These are phyloP conservation scores for Lipomyces kockii DNA, from an alignment of 805 yeast genomes.

Conservation along the genomic window DNA sequence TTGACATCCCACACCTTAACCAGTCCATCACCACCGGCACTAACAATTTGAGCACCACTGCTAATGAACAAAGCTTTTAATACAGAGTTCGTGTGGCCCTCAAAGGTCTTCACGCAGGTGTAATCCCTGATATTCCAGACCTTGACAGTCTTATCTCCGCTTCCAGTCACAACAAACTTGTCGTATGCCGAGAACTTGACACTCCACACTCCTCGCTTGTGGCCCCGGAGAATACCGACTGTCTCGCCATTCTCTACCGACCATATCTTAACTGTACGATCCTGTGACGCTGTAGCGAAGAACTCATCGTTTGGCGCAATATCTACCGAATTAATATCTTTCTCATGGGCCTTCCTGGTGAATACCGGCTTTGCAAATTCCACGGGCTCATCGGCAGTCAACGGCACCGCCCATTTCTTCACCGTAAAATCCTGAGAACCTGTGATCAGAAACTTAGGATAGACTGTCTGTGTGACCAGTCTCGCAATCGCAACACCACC, in stretches of 20 bases:
- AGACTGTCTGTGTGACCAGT: slow-evolving; percentile 43
- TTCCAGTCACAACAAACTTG: slow-evolving; percentile 75
- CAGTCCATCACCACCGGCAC: slow-evolving; percentile 93
- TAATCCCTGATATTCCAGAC: slow-evolving; percentile 86
- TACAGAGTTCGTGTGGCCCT: slow-evolving; percentile 92
- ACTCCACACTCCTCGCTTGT: slow-evolving; percentile 94
- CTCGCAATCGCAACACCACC: slow-evolving; percentile 80
- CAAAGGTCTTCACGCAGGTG: slow-evolving; percentile 78
- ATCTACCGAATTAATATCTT: slow-evolving; percentile 89
- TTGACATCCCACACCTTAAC: slow-evolving; percentile 86
- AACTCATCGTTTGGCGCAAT: slow-evolving; percentile 86
- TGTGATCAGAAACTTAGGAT: slow-evolving; percentile 75
- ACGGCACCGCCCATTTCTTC: slow-evolving; percentile 80
- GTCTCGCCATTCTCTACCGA: slow-evolving; percentile 83
- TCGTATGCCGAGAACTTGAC: slow-evolving; percentile 81
- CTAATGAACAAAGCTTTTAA: slow-evolving; percentile 77
- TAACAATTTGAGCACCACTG: slow-evolving; percentile 63
- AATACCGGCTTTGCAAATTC: slow-evolving; percentile 62
- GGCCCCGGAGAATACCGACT: slow-evolving; percentile 83
- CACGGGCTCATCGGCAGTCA: slow-evolving; percentile 24
- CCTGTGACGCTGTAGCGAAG: slow-evolving; percentile 94
- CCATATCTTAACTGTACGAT: slow-evolving; percentile 91
- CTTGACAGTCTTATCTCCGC: slow-evolving; percentile 90
- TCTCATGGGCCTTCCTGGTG: slow-evolving; percentile 95
- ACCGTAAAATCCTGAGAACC: slow-evolving; percentile 85